Evolutionary conservation across 345 rosid genomes (phyloP), one percentile per base, ranked within the genome.

Genomic region (Combretum micranthum): DNA sequence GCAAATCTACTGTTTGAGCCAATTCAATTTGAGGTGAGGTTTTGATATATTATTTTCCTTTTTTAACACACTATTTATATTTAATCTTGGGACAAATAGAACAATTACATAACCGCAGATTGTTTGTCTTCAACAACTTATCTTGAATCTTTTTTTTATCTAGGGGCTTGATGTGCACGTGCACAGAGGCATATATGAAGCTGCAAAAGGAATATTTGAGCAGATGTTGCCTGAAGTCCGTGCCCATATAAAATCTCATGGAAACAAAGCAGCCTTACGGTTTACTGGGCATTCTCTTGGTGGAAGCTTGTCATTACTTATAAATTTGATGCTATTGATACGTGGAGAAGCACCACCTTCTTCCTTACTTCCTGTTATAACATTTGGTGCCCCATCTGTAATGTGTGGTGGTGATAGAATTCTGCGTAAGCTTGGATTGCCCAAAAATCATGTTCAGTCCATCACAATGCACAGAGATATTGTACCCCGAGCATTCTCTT

Each of bases 261-360:
- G 95, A 65, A 70, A 72, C 52, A 74, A 52, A 47, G 95, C 95
- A 53, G 71, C 80, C 59, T 83, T 90, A 32, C 86, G 97, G 48
- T 93, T 93, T 80, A 83, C 96, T 0, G 99, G 99, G 48, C 99
- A 93, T 67, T 93, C 99, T 59, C 82, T 93, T 13, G 99, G 99
- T 0, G 99, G 99, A 67, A 83, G 97, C 76, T 83, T 93, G 82
- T 85, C 99, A 7, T 53, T 93, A 46, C 76, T 93, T 15, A 62
- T 93, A 52, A 93, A 81, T 74, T 86, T 93, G 26, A 89, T 93
- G 99, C 75, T 90, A 69, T 72, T 85, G 19, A 74, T 93, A 59
- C 66, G 96, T 65, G 92, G 90, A 2, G 92, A 90, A 76, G 95
- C 77, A 47, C 86, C 95, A 1, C 80, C 78, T 55, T 78, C 84